Percentiles rank a stretch among this genome's conserved stretches.
Evolutionary conservation across 73 alveolate species (phyloP).

Genomic region (Tetrahymena thermophila): DNA sequence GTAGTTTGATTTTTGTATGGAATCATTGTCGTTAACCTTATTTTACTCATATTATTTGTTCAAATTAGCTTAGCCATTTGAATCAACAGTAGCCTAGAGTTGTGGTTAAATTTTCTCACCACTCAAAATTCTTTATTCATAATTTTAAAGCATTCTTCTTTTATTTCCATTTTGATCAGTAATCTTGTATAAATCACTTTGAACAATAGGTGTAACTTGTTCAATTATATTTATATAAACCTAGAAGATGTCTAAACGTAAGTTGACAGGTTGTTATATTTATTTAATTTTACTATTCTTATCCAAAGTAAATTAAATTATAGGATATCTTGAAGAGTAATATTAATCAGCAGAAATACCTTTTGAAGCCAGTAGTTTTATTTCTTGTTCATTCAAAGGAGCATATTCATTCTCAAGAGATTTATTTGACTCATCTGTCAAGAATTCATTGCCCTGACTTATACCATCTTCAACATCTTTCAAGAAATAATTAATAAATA

Average conservation of each 20-base stretch:
- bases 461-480: background rate
- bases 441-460: background rate
- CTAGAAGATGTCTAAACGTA: background rate
- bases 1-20: background rate
- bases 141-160: background rate
- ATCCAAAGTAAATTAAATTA: background rate
- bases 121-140: background rate
- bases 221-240: background rate
- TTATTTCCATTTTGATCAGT: background rate
- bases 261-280: background rate
- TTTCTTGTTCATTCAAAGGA: background rate
- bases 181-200: background rate
- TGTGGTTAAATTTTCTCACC: background rate
- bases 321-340: background rate
- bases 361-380: background rate
- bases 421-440: background rate
- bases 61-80: background rate
- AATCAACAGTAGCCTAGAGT: background rate
- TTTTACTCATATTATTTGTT: background rate
- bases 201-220: background rate
- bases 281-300: background rate
- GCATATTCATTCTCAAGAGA: background rate
- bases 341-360: background rate
- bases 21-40: background rate
- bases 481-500: background rate